Base-by-base conservation (phyloP, 768 basidiomycete species). In the Rhizopogon roseolus region DNA sequence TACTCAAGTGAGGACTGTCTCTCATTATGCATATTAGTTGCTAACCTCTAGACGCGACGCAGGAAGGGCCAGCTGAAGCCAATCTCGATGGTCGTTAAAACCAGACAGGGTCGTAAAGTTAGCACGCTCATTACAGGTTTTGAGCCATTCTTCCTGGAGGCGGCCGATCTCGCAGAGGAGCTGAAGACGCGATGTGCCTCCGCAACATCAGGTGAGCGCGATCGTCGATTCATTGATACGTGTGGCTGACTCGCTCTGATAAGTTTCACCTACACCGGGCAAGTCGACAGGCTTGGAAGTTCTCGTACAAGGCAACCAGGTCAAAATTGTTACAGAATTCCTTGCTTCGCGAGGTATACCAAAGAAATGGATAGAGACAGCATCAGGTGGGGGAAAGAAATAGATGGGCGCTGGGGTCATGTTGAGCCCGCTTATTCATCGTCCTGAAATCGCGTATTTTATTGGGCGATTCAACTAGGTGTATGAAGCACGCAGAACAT, bases 291-390 rank as follows among this genome's bases (percentile, higher is more conserved):
- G 79, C 1, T 60, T 80, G 50, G 90, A 94, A 61, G 84, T 97
- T 8, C 73, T 88, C 57, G 85, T 96, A 0, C 94, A 96, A 63
- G 94, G 94, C 2, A 89, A 88, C 57, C 93, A 96, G 61, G 73
- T 76, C 17, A 78, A 80, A 58, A 71, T 74, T 2, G 86, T 93
- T 10, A 72, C 77, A 9, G 86, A 89, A 5, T 79, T 91, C 55
- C 66, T 97, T 39, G 65, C 79, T 3, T 76, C 72, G 22, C 82
- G 79, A 58, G 91, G 93, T 0, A 80, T 95, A 32, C 90, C 92
- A 27, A 89, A 86, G 73, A 78, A 77, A 62, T 95, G 90, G 89
- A 86, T 95, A 49, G 81, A 82, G 63, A 70, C 76, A 1, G 65
- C 63, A 51, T 64, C 65, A 13, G 13, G n/a, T 71, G 48, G 2